Base-by-base conservation (phyloP, 2,329 filamentous ascomycete genomes). In the Coniochaeta sp. region DNA sequence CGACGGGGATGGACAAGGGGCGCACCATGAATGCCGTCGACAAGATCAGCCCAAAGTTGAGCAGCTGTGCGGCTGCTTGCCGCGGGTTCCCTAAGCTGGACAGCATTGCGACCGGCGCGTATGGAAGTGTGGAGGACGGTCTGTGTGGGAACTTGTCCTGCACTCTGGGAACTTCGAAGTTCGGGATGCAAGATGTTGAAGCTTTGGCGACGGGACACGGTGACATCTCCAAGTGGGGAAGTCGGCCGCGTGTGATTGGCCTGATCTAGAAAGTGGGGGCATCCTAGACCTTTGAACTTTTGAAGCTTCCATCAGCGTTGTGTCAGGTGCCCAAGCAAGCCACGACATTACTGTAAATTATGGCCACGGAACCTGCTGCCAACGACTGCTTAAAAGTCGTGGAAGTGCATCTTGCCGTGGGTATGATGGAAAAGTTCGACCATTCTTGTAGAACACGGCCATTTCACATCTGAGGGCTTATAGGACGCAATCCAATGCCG, bases 31-130 rank as follows among this genome's bases (percentile, higher is more conserved):
- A 96, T 1, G 93, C 92, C 1, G 91, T 95, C 11, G 89, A 92
- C 58, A 96, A 84, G 63, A 96, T 91, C 64, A 97, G 85, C 60
- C 88, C 91, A 74, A 97, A 96, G 77, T 96, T 96, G 71, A 96
- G 85, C 66, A 93, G 75, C 80, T 96, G 91, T 57, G 86, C 82
- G 68, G 91, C 87, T 59, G 89, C 82, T 73, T 96, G 91, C 74
- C 92, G 89, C 65, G 90, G 89, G 74, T 91, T 92, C 62, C 80
- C 77, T 64, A 96, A 79, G 65, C 81, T 77, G 52, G 87, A 85
- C 64, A 93, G 70, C 89, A 93, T 93, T 61, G 59, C 77, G 69
- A 57, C 33, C 50, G 59, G 19, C 36, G 31, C 17, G 50, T 47
- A 28, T 38, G n/a, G 22, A n/a, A 28, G 47, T 16, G 33, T 33